These are phyloP conservation scores for Botrytis cinerea DNA, from an alignment of 2,329 filamentous ascomycete species.

Conservation along the genomic window DNA sequence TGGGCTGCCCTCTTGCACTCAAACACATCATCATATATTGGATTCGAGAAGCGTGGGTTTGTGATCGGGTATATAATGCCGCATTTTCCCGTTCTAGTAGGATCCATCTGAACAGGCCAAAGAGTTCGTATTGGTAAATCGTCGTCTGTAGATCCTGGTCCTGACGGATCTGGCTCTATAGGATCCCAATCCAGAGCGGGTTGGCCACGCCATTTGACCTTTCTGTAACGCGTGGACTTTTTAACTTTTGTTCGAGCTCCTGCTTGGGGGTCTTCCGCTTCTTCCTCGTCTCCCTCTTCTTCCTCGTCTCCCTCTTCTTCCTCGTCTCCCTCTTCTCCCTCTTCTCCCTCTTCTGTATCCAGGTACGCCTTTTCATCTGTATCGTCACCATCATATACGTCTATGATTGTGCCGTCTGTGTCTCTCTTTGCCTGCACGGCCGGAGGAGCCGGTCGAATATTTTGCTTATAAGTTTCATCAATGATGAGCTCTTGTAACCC, in stretches of 20 bases:
- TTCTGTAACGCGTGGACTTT: not conserved
- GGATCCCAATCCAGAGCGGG: not conserved
- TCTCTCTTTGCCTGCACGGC: fast-evolving
- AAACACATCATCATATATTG: not conserved
- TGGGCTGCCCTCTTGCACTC: not conserved
- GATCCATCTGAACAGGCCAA: conserved; percentile 17
- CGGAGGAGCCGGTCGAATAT: not conserved
- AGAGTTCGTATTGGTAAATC: not conserved
- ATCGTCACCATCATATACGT: not conserved
- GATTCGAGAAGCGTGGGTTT: not conserved
- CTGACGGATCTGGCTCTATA: not conserved
- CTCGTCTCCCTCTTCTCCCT: too few species aligned
- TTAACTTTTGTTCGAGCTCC: conserved; percentile 19
- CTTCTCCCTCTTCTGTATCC: not conserved
- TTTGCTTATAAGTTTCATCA: conserved; percentile 5
- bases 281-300: too few species aligned
- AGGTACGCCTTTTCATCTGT: too few species aligned
- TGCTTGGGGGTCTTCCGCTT: not conserved
- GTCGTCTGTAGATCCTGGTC: not conserved
- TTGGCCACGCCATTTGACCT: conserved; percentile 6
- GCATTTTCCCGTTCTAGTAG: conserved; percentile 1
- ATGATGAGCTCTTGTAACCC: not conserved
- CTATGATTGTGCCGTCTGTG: fast-evolving
- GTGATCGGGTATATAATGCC: conserved; percentile 4
- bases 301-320: not conserved